Evolutionary conservation across 768 basidiomycete genomes (phyloP).

Genomic region (Mycena vulgaris): DNA sequence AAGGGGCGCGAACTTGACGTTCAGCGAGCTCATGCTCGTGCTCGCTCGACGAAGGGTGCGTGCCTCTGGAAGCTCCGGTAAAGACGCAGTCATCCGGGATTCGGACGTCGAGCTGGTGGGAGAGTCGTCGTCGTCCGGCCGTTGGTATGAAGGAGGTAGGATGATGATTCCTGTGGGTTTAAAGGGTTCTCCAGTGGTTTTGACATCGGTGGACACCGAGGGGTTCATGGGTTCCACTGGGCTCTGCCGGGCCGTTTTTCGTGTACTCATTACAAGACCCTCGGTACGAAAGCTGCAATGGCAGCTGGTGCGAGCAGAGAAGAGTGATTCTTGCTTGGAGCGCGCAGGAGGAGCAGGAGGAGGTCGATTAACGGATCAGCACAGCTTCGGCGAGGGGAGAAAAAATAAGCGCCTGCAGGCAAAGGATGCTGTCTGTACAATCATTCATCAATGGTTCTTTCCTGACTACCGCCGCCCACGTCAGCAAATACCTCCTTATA

Average conservation of each 20-base stretch:
- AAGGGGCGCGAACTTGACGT: slow-evolving; percentile 73
- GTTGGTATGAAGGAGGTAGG: slow-evolving; percentile 64
- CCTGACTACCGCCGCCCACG: no score
- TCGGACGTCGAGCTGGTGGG: slow-evolving; percentile 57
- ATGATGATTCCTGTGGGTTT: slow-evolving; percentile 54
- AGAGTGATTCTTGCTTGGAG: no score
- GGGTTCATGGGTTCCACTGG: slow-evolving; percentile 51
- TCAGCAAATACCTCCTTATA: no score
- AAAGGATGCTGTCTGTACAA: no score
- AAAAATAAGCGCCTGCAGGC: no score
- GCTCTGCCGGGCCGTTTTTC: slow-evolving; percentile 15
- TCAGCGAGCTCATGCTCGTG: slow-evolving; percentile 43
- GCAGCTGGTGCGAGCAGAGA: neutral
- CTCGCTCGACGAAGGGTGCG: slow-evolving; percentile 22
- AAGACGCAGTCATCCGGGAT: slow-evolving; percentile 58
- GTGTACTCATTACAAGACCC: neutral
- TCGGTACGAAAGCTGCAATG: neutral
- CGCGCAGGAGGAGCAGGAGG: no score
- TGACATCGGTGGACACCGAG: slow-evolving; percentile 56
- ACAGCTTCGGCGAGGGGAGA: no score
- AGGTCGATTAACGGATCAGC: neutral
- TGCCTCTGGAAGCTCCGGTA: slow-evolving; percentile 26
- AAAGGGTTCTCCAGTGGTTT: slow-evolving; percentile 2
- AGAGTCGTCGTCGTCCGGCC: slow-evolving; percentile 46
- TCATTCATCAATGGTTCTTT: no score